Evolutionary conservation across 306 rosid genomes (phyloP), one percentile per base, ranked within the genome.

Genomic region (Pachyrhizus erosus): DNA sequence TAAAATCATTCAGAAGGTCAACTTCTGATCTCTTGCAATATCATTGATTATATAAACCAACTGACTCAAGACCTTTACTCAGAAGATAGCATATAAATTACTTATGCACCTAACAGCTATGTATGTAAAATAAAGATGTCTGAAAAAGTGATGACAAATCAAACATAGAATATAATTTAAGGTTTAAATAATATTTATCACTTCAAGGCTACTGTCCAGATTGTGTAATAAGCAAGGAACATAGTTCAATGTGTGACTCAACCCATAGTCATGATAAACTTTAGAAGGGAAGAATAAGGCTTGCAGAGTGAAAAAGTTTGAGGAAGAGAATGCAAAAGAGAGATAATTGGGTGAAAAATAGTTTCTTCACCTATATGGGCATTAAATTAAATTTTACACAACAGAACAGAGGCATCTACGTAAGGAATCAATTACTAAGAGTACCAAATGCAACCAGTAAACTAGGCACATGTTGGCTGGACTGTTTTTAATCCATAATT

Each of bases 241-340:
- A 33, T 29, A 62, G 69, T 29, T 61, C 20, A 14, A 27, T 23
- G 40, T 8, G 45, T 17, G 45, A 31, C 24, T 64, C 24, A 17
- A 64, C 24, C 70, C 70, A 64, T 64, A 64, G 69, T 61, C 69
- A 27, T 58, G 9, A 58, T 31, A 64, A 64, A 64, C 70, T 64
- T 31, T 64, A 64, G 45, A 64, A 64, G 45, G 69, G 37, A 21
- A 58, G 58, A 42, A 39, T 14, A 60, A 27, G 31, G 20, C 45
- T 27, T 27, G 1, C 81, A 46, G 5, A 12, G 37, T 45, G 46
- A 49, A 77, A 31, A 77, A 3, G 46, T 61, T 75, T 11, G 27
- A 45, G 60, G 34, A 18, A 51, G 70, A 33, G 71, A 65, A 17
- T 8, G 26, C 24, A 65, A 17, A 33, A 65, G 26, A n/a, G 46